Percentiles rank a stretch among this genome's conserved stretches.
Conservation (phyloP, 1,284 basidiomycete genomes). For the Moniliella sp. region DNA sequence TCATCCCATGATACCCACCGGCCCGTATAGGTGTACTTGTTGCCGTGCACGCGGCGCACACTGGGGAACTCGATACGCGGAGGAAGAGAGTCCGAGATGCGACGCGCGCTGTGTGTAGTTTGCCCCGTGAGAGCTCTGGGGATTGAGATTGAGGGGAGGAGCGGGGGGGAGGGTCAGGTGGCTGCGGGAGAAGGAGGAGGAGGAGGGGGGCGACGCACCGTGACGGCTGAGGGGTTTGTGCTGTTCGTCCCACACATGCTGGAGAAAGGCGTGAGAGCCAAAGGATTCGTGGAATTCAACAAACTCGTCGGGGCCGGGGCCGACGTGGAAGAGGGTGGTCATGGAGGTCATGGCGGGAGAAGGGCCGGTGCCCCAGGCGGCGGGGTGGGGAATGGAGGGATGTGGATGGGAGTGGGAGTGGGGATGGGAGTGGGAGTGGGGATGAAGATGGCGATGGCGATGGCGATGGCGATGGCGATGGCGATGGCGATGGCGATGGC, state of each 20-base stretch:
- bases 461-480: too few species aligned
- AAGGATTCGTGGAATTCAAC: conserved; percentile 13
- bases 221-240: conserved; percentile 5
- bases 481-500: too few species aligned
- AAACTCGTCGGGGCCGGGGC: conserved; percentile 9
- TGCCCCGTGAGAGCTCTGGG: not conserved
- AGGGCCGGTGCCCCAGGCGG: too few species aligned
- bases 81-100: conserved; percentile 3
- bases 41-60: conserved; percentile 7
- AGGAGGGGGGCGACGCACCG: conserved; percentile 2
- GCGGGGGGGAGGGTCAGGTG: not conserved
- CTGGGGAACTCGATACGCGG: conserved; percentile 13
- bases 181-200: not conserved
- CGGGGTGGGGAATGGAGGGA: too few species aligned
- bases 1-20: conserved; percentile 12
- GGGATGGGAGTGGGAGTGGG: too few species aligned
- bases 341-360: conserved; percentile 11
- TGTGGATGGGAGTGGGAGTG: too few species aligned
- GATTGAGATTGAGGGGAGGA: not conserved
- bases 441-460: too few species aligned
- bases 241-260: conserved; percentile 12
- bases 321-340: conserved; percentile 12
- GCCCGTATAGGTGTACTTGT: conserved; percentile 10
- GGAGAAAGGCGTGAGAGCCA: conserved; percentile 11
- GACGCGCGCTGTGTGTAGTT: not conserved